phyloP scores from a whole-genome alignment of 2,329 filamentous ascomycete genomes.

The Neonectria ditissima region DNA sequence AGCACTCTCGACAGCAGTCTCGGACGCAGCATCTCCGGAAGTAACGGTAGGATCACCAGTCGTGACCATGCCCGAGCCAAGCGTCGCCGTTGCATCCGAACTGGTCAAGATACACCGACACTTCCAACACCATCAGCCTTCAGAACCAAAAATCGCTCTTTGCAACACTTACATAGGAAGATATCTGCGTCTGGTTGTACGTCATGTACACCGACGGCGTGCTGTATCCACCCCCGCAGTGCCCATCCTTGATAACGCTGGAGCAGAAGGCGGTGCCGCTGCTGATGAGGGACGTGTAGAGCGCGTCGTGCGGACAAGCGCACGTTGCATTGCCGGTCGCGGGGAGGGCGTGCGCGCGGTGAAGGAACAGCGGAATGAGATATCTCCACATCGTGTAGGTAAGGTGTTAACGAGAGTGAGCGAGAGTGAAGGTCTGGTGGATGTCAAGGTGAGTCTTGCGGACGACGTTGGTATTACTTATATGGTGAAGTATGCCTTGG shows the following conservation, averaged over 20 bases:
- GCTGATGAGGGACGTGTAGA: constrained; percentile 47
- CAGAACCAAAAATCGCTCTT: not conserved
- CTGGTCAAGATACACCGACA: constrained; percentile 25
- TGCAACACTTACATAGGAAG: constrained; percentile 47
- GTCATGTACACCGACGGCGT: constrained; percentile 47
- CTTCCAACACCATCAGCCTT: not conserved
- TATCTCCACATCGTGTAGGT: constrained; percentile 39
- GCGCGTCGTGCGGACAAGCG: constrained; percentile 44
- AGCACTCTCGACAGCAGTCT: not conserved
- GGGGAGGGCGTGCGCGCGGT: constrained; percentile 24
- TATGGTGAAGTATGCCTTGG: not conserved
- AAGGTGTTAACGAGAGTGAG: constrained; percentile 31
- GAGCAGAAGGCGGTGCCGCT: constrained; percentile 47
- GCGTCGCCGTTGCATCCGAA: not conserved
- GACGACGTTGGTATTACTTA: constrained; percentile 15
- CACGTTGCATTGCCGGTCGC: constrained; percentile 29
- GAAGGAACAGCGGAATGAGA: constrained; percentile 25
- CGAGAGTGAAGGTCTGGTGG: not conserved
- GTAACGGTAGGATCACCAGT: not conserved
- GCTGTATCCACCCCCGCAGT: constrained; percentile 38
- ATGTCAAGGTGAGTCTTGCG: not conserved
- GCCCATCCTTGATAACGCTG: constrained; percentile 41
- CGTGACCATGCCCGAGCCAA: not conserved
- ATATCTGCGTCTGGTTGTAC: constrained; percentile 46
- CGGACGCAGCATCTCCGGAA: not conserved